Base-by-base conservation (phyloP, 257 asterid genomes). In the Solanum piurae region DNA sequence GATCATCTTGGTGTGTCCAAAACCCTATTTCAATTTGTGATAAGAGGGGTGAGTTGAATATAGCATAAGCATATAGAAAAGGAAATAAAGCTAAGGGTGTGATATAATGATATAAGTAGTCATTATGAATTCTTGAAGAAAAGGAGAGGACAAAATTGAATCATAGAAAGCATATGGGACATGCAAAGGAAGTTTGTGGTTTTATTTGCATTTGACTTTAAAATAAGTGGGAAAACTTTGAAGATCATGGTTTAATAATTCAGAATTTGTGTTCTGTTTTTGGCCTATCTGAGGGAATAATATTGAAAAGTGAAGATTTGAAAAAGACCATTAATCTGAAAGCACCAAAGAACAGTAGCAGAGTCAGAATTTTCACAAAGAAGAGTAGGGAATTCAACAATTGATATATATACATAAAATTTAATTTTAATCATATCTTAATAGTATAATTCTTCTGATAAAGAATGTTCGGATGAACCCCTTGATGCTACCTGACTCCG, bases 91-190 rank as follows among this genome's bases (percentile, higher is more conserved):
- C 14, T 60, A 34, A 84, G 21, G 87, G n/a, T 10, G 31, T 33
- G 13, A 60, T 31, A 5, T 9, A 38, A 71, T 64, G 29, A 85
- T 60, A 38, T 68, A 18, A 27, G 83, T 12, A 27, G 42, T 44
- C 68, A 85, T 86, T 85, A 68, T 86, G 69, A 69, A 80, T 46
- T 38, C 40, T 27, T 12, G 85, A 86, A 72, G 44, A 86, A 92
- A 92, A 91, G 91, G 83, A 83, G 89, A 76, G 93, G 94, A 55
- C 34, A 84, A n/a, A 88, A 89, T 46, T 86, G 60, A 62, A 83
- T 40, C 1, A 1, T 16, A 86, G 46, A 29, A 82, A 34, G 87
- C 36, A 85, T 68, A 80, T 79, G 60, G 44, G 29, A 49, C 89
- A 55, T 29, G 38, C 40, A 76, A 89, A 80, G 73, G 80, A 79